Conservation (phyloP, 495 filamentous ascomycete genomes). For the Penicillium nucicola region DNA sequence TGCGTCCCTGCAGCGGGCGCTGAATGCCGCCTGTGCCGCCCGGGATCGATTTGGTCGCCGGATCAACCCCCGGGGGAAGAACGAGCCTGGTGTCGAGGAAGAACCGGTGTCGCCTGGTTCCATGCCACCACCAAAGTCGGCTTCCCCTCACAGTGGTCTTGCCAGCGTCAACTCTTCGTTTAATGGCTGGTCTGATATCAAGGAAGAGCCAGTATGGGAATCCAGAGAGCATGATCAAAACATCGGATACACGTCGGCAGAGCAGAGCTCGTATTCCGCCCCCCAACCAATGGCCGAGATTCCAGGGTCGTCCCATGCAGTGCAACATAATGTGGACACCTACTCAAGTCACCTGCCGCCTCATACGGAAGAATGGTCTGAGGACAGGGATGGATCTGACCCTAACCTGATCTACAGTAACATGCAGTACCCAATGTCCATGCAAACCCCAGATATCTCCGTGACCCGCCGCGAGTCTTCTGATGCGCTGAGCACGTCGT, state of each 20-base stretch:
- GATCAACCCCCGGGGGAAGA: constrained; percentile 16
- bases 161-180: constrained; percentile 21
- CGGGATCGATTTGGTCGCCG: constrained; percentile 32
- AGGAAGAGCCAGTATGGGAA: constrained; percentile 34
- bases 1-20: constrained; percentile 42
- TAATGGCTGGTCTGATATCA: constrained; percentile 32
- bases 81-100: constrained; percentile 14
- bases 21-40: constrained; percentile 44
- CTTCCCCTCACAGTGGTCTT: constrained; percentile 4
- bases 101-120: constrained; percentile 32
- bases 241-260: constrained; percentile 19
- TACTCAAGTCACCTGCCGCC: constrained; percentile 18
- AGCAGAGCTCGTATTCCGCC: constrained; percentile 12
- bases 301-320: constrained; percentile 14
- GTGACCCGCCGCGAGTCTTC: constrained; percentile 39
- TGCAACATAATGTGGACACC: constrained; percentile 13
- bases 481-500: constrained; percentile 35
- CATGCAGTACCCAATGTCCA: constrained; percentile 30
- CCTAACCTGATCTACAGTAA: constrained; percentile 26
- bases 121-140: constrained; percentile 24
- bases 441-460: constrained; percentile 34
- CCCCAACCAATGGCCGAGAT: constrained; percentile 24
- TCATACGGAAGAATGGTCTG: constrained; percentile 29
- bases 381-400: constrained; percentile 25
- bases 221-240: constrained; percentile 25